Percentiles rank a stretch among this genome's conserved stretches.
Conservation (phyloP, 306 rosid species). For the Fragaria iinumae region DNA sequence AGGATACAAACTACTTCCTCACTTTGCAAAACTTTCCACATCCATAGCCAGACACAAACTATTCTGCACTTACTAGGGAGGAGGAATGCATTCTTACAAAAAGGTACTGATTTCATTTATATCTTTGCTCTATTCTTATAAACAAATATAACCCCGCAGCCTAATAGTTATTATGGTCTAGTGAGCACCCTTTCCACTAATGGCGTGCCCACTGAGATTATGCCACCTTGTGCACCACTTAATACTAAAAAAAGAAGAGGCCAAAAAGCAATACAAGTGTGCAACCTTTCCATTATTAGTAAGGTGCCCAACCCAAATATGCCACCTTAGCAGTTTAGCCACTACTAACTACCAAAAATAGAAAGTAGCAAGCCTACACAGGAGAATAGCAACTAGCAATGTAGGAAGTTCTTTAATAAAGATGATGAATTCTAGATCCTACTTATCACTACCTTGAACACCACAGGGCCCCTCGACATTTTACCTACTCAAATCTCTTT, state of each 20-base stretch:
- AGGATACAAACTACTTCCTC: background rate
- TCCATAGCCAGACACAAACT: background rate
- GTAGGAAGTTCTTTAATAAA: background rate
- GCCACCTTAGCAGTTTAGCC: conserved; percentile 17
- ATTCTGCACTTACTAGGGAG: background rate
- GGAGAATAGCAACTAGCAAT: background rate
- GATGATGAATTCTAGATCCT: background rate
- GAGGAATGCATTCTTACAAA: background rate
- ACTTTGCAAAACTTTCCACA: background rate
- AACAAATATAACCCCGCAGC: background rate
- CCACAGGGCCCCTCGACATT: background rate
- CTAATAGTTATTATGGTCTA: conserved; percentile 22
- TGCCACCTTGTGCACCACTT: background rate
- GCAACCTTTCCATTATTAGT: background rate
- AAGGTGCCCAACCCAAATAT: conserved; percentile 20
- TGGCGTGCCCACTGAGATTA: conserved; percentile 8
- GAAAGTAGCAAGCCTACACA: conserved; percentile 33
- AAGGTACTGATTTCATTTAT: background rate
- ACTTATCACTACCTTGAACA: background rate
- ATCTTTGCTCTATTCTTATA: background rate
- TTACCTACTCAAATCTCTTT: conserved; percentile 2
- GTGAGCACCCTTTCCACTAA: conserved; percentile 37
- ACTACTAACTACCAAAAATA: conserved; percentile 26
- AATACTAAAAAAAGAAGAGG: background rate
- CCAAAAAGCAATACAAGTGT: background rate